These are phyloP conservation scores for Exophiala sideris DNA, from an alignment of 2,329 filamentous ascomycete species.

Conservation along the genomic window DNA sequence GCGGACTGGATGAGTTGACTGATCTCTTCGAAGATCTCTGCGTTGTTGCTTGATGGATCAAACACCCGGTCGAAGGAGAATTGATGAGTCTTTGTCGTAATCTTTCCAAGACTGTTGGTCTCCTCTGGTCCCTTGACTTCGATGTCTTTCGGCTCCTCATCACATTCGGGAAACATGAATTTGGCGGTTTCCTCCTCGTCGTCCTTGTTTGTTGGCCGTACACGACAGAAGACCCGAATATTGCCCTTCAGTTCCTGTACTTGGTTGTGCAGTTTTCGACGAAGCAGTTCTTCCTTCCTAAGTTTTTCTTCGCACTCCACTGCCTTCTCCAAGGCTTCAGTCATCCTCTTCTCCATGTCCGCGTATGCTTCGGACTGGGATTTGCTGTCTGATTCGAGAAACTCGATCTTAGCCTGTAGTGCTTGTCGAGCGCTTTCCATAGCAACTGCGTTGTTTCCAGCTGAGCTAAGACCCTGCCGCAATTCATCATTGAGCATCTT, in stretches of 20 bases:
- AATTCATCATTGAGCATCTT: slow-evolving; percentile 57
- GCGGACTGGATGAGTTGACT: slow-evolving; percentile 95
- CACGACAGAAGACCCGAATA: slow-evolving; percentile 95
- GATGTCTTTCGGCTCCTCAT: slow-evolving; percentile 84
- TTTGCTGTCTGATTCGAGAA: slow-evolving; percentile 84
- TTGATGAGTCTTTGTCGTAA: slow-evolving; percentile 73
- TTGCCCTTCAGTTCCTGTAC: slow-evolving; percentile 98
- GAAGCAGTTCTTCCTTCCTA: slow-evolving; percentile 83
- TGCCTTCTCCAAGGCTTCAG: slow-evolving; percentile 69
- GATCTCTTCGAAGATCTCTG: slow-evolving; percentile 91
- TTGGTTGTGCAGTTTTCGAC: slow-evolving; percentile 92
- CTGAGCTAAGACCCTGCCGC: slow-evolving; percentile 58
- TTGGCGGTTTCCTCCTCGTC: slow-evolving; percentile 61
- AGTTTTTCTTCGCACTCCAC: slow-evolving; percentile 75
- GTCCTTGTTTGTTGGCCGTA: slow-evolving; percentile 70
- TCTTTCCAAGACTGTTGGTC: slow-evolving; percentile 71
- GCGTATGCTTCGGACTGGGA: slow-evolving; percentile 84
- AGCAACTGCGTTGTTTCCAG: slow-evolving; percentile 59
- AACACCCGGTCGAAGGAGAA: slow-evolving; percentile 96
- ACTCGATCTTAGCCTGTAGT: slow-evolving; percentile 77
- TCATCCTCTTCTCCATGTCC: slow-evolving; percentile 73
- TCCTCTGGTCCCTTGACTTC: slow-evolving; percentile 79
- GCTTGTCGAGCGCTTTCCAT: slow-evolving; percentile 74
- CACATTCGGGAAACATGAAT: slow-evolving; percentile 73
- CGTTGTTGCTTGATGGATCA: slow-evolving; percentile 70